A percentile compares a stretch with the other conserved stretches of the same genome.
These are phyloP conservation scores for Moricandia moricandioides DNA, from an alignment of 345 rosid genomes.

Conservation along the genomic window DNA sequence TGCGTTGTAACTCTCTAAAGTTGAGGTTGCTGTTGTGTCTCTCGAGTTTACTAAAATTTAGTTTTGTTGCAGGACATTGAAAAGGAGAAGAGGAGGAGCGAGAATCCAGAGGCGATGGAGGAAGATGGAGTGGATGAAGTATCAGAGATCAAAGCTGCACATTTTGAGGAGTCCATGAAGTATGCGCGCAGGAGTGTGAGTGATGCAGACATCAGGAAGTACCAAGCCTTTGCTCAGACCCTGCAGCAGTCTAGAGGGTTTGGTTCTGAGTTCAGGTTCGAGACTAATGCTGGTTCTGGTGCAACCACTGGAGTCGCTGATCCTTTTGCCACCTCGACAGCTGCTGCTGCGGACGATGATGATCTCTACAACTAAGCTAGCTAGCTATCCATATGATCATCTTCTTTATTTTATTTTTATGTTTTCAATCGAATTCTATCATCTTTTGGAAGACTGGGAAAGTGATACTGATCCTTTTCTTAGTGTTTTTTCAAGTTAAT, in stretches of 20 bases:
- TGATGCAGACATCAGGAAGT: slow-evolving; percentile 90
- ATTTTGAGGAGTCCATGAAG: slow-evolving; percentile 96
- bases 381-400: background rate
- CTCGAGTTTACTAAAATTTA: background rate
- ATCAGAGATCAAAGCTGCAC: slow-evolving; percentile 87
- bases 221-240: slow-evolving; percentile 96
- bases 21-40: background rate
- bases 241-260: slow-evolving; percentile 97
- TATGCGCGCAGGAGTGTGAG: slow-evolving; percentile 92
- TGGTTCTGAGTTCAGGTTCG: slow-evolving; percentile 81
- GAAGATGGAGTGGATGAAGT: slow-evolving; percentile 83
- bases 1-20: background rate
- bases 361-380: slow-evolving; percentile 67
- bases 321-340: slow-evolving; percentile 70
- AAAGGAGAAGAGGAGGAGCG: slow-evolving; percentile 83
- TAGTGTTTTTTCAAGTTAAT: background rate
- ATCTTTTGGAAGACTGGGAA: background rate
- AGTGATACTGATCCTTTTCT: slow-evolving; percentile 13
- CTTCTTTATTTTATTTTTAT: background rate
- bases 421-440: slow-evolving; percentile 19
- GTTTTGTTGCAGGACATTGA: slow-evolving; percentile 71
- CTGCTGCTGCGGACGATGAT: slow-evolving; percentile 71
- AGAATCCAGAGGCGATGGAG: slow-evolving; percentile 97
- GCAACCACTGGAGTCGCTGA: slow-evolving; percentile 60
- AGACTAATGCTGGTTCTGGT: slow-evolving; percentile 49